Base-by-base conservation (phyloP, 2,329 filamentous ascomycete species). In the Pseudogymnoascus sp. region DNA sequence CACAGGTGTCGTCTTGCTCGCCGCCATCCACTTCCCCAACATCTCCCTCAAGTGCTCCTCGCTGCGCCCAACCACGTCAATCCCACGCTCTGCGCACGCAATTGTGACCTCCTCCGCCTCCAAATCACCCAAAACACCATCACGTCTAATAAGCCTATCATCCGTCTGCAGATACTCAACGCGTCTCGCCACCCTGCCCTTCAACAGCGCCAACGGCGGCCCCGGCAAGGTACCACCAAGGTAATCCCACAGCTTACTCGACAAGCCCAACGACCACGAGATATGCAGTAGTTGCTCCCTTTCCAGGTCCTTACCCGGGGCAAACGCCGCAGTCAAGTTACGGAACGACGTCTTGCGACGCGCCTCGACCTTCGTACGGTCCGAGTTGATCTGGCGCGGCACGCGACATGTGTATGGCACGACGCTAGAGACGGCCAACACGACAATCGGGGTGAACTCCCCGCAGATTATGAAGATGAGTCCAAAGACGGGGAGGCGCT, bases 381-480 rank as follows among this genome's bases (percentile, higher is more conserved):
- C 80, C 35, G 74, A 73, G n/a, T 79, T 76, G 6, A 90, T 76
- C 75, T 97, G 93, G 38, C 76, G 77, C 0, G 93, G 93, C 62
- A 97, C 88, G 9, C 91, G 83, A 73, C 93, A 97, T 0, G 90
- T 88, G 67, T 84, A 84, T 0, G 93, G 93, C 25, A 96, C 88
- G 20, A 91, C 77, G 37, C 77, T 77, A 18, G 86, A 85, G 25
- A 96, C 76, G 32, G 85, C 81, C 6, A 91, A 76, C 1, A 96
- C 87, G 5, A 95, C 74, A 5, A 97, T 70, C 0, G 92, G 91
- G 1, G 92, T 90, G 75, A 96, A 87, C 74, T 97, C 93, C 25
- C 91, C 93, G 71, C 89, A 90, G 14, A 96, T 64, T 1, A 93
- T 68, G 6, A 96, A 79, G 58, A 97, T 76, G 2, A 96, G 64